Percentiles rank a stretch among this genome's conserved stretches.
Conservation (phyloP, 768 basidiomycete species). For the Galerina sulciceps region DNA sequence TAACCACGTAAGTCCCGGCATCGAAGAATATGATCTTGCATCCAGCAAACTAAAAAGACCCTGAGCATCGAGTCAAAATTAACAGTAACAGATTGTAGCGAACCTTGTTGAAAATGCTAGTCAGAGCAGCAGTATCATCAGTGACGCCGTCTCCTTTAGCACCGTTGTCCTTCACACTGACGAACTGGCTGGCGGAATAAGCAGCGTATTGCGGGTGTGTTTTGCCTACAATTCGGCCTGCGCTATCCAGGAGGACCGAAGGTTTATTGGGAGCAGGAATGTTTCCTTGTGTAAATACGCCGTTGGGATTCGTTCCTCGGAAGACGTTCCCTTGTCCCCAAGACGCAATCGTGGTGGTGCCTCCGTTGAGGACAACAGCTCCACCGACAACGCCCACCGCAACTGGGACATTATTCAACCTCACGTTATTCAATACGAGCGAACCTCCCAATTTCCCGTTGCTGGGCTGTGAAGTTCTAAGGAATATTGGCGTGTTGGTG, state of each 20-base stretch:
- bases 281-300: constrained; percentile 52
- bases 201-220: constrained; percentile 70
- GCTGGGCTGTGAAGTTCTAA: constrained; percentile 53
- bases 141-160: constrained; percentile 76
- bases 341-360: constrained; percentile 59
- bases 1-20: constrained; percentile 63
- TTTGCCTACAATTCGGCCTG: constrained; percentile 65
- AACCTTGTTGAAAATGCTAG: constrained; percentile 63
- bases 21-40: constrained; percentile 87
- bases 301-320: constrained; percentile 47
- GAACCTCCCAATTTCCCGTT: constrained; percentile 57
- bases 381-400: constrained; percentile 64
- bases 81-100: not conserved
- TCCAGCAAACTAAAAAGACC: constrained; percentile 56
- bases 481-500: constrained; percentile 63
- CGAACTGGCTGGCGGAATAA: constrained; percentile 66
- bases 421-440: constrained; percentile 66
- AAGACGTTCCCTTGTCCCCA: constrained; percentile 85
- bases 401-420: constrained; percentile 60
- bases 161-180: constrained; percentile 72
- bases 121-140: constrained; percentile 76
- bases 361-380: constrained; percentile 58
- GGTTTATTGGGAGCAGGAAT: constrained; percentile 59
- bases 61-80: not conserved
- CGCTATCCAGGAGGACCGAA: constrained; percentile 54